Percentiles rank a stretch among this genome's conserved stretches.
Conservation (phyloP, 768 basidiomycete species). For the Xerocomus potaroensis region DNA sequence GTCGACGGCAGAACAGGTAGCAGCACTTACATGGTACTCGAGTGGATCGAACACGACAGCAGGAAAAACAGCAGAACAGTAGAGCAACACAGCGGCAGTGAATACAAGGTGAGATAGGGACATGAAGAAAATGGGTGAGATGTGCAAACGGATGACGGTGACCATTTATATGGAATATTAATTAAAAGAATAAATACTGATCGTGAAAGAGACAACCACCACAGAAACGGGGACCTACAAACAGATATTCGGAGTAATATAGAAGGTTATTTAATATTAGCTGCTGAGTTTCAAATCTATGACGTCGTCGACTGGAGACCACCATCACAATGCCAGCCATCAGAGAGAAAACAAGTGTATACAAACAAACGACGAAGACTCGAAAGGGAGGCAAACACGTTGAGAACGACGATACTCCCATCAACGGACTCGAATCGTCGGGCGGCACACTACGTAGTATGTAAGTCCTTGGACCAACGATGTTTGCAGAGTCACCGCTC, state of each 20-base stretch:
- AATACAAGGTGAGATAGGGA: not conserved
- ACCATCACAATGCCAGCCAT: not conserved
- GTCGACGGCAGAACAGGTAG: slow-evolving; percentile 40
- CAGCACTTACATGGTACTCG: slow-evolving; percentile 32
- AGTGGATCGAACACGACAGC: slow-evolving; percentile 34
- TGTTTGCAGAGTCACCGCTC: not conserved
- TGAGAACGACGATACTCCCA: not conserved
- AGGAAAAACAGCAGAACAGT: not conserved
- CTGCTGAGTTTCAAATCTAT: not conserved
- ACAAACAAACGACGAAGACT: too few relatives aligned
- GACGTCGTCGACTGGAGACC: not conserved
- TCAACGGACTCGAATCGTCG: not conserved
- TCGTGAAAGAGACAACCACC: not conserved
- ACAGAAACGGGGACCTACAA: too few relatives aligned
- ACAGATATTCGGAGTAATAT: too few relatives aligned
- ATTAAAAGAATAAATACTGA: not conserved
- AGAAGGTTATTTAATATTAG: too few relatives aligned
- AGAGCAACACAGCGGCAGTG: slow-evolving; percentile 1
- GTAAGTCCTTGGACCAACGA: not conserved
- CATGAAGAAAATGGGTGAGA: not conserved
- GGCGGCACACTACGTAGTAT: not conserved
- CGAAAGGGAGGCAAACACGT: not conserved
- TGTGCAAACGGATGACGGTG: not conserved
- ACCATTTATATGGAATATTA: slow-evolving; percentile 6
- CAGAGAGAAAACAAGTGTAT: not conserved